phyloP scores from a whole-genome alignment of 257 asterid genomes.

The Petunia secreta region DNA sequence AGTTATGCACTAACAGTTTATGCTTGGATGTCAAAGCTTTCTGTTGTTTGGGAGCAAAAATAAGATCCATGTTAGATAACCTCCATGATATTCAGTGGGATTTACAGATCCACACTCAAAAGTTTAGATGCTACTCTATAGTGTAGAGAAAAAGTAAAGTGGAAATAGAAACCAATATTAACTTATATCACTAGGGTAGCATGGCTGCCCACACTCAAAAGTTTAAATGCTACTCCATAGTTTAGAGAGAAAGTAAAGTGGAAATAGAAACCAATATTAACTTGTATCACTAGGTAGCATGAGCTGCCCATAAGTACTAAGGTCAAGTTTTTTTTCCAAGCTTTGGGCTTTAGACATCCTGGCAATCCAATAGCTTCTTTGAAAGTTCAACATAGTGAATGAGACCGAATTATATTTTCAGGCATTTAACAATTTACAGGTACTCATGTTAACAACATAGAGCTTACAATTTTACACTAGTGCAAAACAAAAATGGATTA shows the following conservation, averaged over 20 bases:
- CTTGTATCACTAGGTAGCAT: not conserved
- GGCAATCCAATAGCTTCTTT: not conserved
- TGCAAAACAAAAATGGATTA: not conserved
- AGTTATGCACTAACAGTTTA: too few relatives aligned
- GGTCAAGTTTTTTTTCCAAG: not conserved
- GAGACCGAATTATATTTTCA: not conserved
- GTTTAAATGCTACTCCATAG: too few relatives aligned
- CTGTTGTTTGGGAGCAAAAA: too few relatives aligned
- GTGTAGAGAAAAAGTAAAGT: too few relatives aligned
- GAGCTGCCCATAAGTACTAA: not conserved
- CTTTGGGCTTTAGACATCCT: not conserved
- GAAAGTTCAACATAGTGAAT: not conserved
- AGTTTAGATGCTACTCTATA: too few relatives aligned
- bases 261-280: not conserved
- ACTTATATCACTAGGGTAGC: not conserved
- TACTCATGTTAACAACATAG: not conserved
- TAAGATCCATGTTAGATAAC: too few relatives aligned
- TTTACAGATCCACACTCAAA: too few relatives aligned
- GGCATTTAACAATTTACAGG: not conserved
- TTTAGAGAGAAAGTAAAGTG: too few relatives aligned
- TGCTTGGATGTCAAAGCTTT: too few relatives aligned
- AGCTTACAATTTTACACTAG: too few relatives aligned
- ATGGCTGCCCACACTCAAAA: not conserved
- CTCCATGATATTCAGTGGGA: too few relatives aligned
- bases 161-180: not conserved